Evolutionary conservation across 768 basidiomycete species (phyloP).

Genomic region (Clitopilus passeckerianus): DNA sequence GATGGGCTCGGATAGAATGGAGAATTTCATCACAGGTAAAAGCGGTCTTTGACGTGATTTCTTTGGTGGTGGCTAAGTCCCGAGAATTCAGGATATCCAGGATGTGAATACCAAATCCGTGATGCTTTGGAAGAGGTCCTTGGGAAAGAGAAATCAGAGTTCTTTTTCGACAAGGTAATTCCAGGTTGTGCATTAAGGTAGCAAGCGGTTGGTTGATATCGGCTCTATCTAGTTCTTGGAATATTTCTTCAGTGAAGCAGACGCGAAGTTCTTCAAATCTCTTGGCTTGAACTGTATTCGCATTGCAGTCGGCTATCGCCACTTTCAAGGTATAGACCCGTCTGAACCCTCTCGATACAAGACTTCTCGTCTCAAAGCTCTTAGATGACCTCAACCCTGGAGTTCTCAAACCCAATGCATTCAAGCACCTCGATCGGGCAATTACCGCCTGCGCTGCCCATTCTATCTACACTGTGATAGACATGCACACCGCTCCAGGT

Average conservation of each 20-base stretch:
- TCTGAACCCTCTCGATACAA: conserved; percentile 40
- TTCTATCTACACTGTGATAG: conserved; percentile 75
- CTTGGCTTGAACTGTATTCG: conserved; percentile 81
- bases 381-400: conserved; percentile 75
- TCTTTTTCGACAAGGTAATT: conserved; percentile 83
- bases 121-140: conserved; percentile 61
- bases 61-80: neutral
- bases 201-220: conserved; percentile 23
- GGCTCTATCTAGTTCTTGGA: conserved; percentile 59
- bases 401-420: conserved; percentile 66
- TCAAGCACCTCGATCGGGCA: conserved; percentile 79
- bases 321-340: conserved; percentile 55
- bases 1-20: conserved; percentile 67
- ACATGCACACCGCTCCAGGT: conserved; percentile 72
- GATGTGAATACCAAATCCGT: conserved; percentile 77
- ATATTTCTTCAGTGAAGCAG: conserved; percentile 75
- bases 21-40: conserved; percentile 75
- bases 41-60: neutral
- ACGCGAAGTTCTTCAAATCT: conserved; percentile 72
- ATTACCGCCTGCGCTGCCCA: conserved; percentile 69
- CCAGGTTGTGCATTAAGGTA: conserved; percentile 21
- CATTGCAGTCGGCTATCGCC: conserved; percentile 67
- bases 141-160: conserved; percentile 62
- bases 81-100: conserved; percentile 61
- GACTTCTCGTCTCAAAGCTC: neutral